Base-by-base conservation (phyloP, 2,329 filamentous ascomycete species). In the Fusarium devonianum region DNA sequence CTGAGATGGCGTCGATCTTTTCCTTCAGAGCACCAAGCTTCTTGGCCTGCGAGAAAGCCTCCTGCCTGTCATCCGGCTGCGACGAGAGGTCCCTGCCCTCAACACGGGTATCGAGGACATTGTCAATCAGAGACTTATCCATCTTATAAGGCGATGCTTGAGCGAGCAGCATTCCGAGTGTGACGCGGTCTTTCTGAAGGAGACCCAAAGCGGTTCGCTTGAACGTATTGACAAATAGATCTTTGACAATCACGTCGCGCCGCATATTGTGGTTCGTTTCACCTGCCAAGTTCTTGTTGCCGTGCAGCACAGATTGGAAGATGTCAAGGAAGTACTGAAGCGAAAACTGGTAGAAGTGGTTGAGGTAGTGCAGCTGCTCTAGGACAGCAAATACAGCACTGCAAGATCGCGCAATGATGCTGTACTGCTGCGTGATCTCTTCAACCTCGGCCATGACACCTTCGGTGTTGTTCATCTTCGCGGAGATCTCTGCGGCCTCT, bases 341-440 rank as follows among this genome's bases (percentile, higher is more conserved):
- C 26, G 94, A 99, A 80, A 99, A 99, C 71, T 97, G 95, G 73
- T 99, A 99, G 75, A 97, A 97, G 78, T 97, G 94, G 72, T 99
- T 97, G 71, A 99, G 87, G 69, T 97, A 95, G 73, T 97, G 93
- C 49, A 99, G 83, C 72, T 99, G 93, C 75, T 99, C 95, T 53
- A 99, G 79, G 11, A 99, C 90, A 22, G 95, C 92, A 71, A 97
- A 99, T 30, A 99, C 93, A 45, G 94, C 92, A 75, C 93, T 97
- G 82, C 94, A 99, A 30, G 94, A 93, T 65, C 87, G 85, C 47
- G 94, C 94, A 73, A 99, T 92, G 59, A 95, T 86, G 69, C 88
- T 89, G 80, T 99, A 99, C 72, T 96, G 89, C 62, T 89, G 84
- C 28, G 95, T 99, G 69, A 97, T 96, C 67, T 88, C 90, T 63